Evolutionary conservation across 2,329 filamentous ascomycete genomes (phyloP), one percentile per base, ranked within the genome.

Genomic region (Dothideomycetes sp.): DNA sequence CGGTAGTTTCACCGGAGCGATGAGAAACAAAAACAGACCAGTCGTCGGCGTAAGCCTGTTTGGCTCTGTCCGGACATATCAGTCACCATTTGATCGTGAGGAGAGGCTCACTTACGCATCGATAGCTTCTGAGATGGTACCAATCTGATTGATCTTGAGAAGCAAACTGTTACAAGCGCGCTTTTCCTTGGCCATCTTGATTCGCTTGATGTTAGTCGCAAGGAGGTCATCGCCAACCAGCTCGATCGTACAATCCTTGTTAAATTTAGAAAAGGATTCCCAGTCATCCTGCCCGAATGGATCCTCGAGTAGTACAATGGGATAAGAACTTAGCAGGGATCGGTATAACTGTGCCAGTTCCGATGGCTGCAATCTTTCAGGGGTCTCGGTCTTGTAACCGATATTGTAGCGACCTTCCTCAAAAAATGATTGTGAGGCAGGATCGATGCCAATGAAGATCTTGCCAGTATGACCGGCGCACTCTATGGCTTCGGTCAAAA

Each of bases 21-120:
- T 65, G 62, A 4, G 61, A 64, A 5, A 66, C 62, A 39, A 66
- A 65, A 14, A 65, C 61, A 12, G 53, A 49, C 62, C 62, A 66
- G 31, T 51, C 56, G 19, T 53, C 52, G 24, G 48, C 50, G 40
- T 51, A 57, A 14, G 57, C 57, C 19, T 53, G 41, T n/a, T 56
- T 51, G 18, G 56, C 55, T 4, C 54, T 58, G 41, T 17, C 16
- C 19, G 18, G 27, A 17, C 22, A 18, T 16, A 36, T 37, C 34
- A 31, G 31, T 34, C 16, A 38, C 15, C 33, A 16, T 40, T 15
- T 17, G 17, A 44, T 31, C 24, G n/a, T n/a, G 14, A 33, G 31
- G n/a, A 16, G 31, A 5, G n/a, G n/a, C 7, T 15, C 22, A 52
- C 56, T 39, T 48, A 62, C 59, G 61, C 61, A 27, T 49, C 51